Evolutionary conservation across 768 basidiomycete genomes (phyloP), one percentile per base, ranked within the genome.

Genomic region (Lactarius evosmus): DNA sequence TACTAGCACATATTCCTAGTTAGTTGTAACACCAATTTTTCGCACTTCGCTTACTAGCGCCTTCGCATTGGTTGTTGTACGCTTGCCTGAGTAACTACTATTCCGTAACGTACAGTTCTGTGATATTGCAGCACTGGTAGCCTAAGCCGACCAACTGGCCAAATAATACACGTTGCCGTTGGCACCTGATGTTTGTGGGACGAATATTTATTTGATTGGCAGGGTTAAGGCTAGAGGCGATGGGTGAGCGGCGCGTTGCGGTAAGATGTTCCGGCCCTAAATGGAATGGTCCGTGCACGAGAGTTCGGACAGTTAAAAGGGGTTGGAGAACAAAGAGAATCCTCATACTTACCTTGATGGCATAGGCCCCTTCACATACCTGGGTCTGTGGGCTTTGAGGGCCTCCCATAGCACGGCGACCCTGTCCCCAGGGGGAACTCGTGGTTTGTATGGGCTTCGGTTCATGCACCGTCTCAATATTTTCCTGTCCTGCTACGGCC

Each of bases 381-480:
- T 58, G 70, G 70, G 69, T 59, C 30, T 70, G 60, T 69, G 70
- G 70, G 70, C 69, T 38, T 61, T 65, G 62, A 66, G 69, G 67
- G 58, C 67, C 63, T 68, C 64, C 66, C 69, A 70, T 70, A 67
- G 69, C 69, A 70, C 69, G 69, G 69, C 69, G 69, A 70, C 69
- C 69, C 27, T 70, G 69, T 70, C 69, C 69, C 16, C 70, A 70
- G 64, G 66, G 69, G 67, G 64, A 68, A 54, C 65, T 63, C 58
- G 62, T 63, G 67, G 66, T 69, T 70, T 70, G 70, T 70, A 68
- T 86, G 83, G 74, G 82, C 83, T 83, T 82, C 78, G 84, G 85
- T 79, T 80, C 83, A 86, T 85, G 86, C 85, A 88, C 81, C 81
- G 84, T 87, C 85, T 79, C 69, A 86, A 87, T 87, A 87, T 88